Evolutionary conservation across 208 protist genomes (phyloP).

Genomic region (Trypanosoma brucei): DNA sequence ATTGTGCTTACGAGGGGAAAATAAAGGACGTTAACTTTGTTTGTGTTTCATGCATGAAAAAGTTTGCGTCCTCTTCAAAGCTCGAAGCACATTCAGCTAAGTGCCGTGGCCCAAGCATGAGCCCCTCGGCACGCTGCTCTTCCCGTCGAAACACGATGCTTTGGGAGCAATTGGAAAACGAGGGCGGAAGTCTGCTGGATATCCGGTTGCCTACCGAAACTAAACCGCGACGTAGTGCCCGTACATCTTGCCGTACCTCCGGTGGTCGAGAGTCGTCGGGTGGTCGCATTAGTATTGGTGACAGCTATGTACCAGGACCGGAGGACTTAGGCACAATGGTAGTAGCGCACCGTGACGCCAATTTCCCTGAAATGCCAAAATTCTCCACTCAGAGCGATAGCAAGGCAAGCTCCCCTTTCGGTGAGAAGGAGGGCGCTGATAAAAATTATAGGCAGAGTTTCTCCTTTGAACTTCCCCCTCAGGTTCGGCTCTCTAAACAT

Average conservation of each 20-base stretch:
- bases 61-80: conserved; percentile 71
- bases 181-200: conserved; percentile 64
- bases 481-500: conserved; percentile 41
- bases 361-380: conserved; percentile 43
- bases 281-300: conserved; percentile 69
- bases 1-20: conserved; percentile 67
- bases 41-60: conserved; percentile 77
- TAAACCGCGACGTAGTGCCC: conserved; percentile 11
- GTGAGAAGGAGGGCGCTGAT: background rate
- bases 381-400: background rate
- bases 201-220: conserved; percentile 44
- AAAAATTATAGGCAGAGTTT: conserved; percentile 24
- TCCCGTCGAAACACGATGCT: conserved; percentile 82
- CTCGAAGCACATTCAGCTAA: conserved; percentile 70
- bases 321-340: conserved; percentile 60
- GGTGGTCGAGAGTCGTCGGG: conserved; percentile 61
- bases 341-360: conserved; percentile 52
- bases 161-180: conserved; percentile 53
- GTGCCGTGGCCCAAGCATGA: conserved; percentile 75
- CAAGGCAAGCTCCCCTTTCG: background rate
- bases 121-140: conserved; percentile 67
- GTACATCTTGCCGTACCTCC: conserved; percentile 29
- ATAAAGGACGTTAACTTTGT: conserved; percentile 84
- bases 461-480: conserved; percentile 57
- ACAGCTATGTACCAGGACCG: conserved; percentile 36